Evolutionary conservation across 371 early-diverging fungal genomes (phyloP).

Genomic region (Capniomyces stellatus): DNA sequence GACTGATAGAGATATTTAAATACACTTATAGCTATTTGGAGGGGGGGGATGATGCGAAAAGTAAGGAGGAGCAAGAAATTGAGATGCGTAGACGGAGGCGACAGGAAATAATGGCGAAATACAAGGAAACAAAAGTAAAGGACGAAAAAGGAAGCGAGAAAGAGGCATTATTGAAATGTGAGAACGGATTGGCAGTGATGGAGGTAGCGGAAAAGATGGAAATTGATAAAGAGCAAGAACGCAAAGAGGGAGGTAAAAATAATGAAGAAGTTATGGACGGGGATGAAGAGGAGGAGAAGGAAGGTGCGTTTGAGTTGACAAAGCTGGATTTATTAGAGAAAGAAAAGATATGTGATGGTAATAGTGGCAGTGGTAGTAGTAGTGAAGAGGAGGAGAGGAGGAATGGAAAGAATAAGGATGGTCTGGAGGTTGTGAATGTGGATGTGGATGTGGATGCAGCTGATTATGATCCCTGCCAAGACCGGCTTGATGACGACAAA

Average conservation of each 20-base stretch:
- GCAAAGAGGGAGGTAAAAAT: neutral
- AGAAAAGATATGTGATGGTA: conserved; percentile 1
- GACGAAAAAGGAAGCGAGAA: conserved; percentile 8
- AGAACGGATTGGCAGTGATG: neutral
- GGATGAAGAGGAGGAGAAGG: neutral
- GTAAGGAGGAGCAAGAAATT: conserved; percentile 39
- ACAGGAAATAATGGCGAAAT: conserved; percentile 41
- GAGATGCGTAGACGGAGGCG: conserved; percentile 51
- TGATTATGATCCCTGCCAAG: conserved; percentile 7
- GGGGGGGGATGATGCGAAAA: neutral
- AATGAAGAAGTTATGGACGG: neutral
- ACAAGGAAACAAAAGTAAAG: conserved; percentile 23
- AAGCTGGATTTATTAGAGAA: neutral
- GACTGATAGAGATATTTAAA: too few relatives aligned
- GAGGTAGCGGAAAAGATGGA: neutral
- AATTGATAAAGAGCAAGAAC: neutral
- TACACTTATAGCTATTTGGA: too few relatives aligned
- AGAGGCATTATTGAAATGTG: neutral
- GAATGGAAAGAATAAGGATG: neutral
- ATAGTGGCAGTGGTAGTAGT: too few relatives aligned
- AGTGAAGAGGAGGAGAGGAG: neutral
- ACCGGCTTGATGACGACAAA: conserved; percentile 9
- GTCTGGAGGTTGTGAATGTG: neutral
- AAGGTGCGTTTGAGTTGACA: too few relatives aligned
- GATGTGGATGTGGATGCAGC: conserved; percentile 13